Base-by-base conservation (phyloP, 2,329 filamentous ascomycete species). In the Rhynchosporium agropyri region DNA sequence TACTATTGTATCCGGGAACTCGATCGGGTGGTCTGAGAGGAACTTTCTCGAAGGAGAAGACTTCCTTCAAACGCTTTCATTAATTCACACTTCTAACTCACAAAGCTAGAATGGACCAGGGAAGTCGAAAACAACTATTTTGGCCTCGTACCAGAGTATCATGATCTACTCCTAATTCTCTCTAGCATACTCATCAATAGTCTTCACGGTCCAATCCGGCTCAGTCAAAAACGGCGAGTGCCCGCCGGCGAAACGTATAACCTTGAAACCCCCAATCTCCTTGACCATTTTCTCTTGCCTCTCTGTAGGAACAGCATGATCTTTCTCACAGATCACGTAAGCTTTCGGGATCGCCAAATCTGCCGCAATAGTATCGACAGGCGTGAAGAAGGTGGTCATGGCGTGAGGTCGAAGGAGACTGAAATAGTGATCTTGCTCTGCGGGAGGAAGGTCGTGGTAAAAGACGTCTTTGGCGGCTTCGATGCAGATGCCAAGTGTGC, bases 191-290 rank as follows among this genome's bases (percentile, higher is more conserved):
- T 61, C 33, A 13, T 61, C 62, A 33, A 63, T 63, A 15, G 49
- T 55, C 4, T 58, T 56, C 15, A 65, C 48, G 10, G 45, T 57
- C 13, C 46, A 42, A 36, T 65, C 59, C 26, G 56, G 63, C 38
- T 50, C 31, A 36, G 58, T 67, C 12, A 67, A 46, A 42, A 65
- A 65, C 8, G 61, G 65, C 7, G 36, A 61, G 43, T 67, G 63
- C 29, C 54, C 59, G 46, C 29, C 43, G 1, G 15, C 20, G 26
- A 43, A 61, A 4, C 57, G 63, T 15, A 56, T 26, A 36, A 13
- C 53, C 53, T 51, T 63, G 33, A 60, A 62, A 2, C 63, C 63
- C 3, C 51, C 45, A 20, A 57, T 12, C 6, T n/a, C 29, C 12
- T 63, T 58, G 7, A 65, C 51, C 4, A 54, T 26, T 28, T 5